Base-by-base conservation (phyloP, 345 rosid genomes). In the Durio zibethinus region DNA sequence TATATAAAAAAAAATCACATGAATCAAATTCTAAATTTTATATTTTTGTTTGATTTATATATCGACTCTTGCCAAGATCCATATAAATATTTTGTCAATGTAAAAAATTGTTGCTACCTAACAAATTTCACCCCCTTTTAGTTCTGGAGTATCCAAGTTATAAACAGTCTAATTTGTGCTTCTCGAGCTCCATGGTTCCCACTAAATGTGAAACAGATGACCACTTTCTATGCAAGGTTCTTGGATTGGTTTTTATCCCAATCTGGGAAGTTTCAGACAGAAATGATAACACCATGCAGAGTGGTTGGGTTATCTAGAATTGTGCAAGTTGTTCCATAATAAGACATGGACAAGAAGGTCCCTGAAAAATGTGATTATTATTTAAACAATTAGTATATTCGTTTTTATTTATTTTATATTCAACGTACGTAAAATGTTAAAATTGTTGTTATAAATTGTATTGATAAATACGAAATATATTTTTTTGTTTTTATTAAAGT, bases 231-330 rank as follows among this genome's bases (percentile, higher is more conserved):
- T 4, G 53, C 72, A 68, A 7, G 12, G 64, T 36, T 57, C 4
- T 15, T 0, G n/a, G 48, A 21, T 38, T 54, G 64, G 35, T 63
- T 62, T n/a, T 31, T 50, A 47, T 47, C 38, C 31, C 42, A 10
- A 40, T 40, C 5, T 25, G 53, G 33, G 74, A 57, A 54, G 23
- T 53, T 73, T 72, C 76, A n/a, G 48, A 72, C 76, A 36, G 33
- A 53, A n/a, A 31, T 27, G 60, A 70, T 11, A 35, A 35, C 25
- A 35, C 25, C 35, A 38, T 38, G 4, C 35, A 25, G 21, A 20
- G 1, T 25, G 14, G 67, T 42, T 25, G 16, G 67, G 16, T 23
- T 42, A 42, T 74, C 77, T 33, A 72, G 62, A 20, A 20, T 18
- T 31, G 10, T n/a, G 2, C 23, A n/a, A 29, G 5, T 29, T 9